Base-by-base conservation (phyloP, 1,284 basidiomycete genomes). In the Lentinula novae-zelandiae region DNA sequence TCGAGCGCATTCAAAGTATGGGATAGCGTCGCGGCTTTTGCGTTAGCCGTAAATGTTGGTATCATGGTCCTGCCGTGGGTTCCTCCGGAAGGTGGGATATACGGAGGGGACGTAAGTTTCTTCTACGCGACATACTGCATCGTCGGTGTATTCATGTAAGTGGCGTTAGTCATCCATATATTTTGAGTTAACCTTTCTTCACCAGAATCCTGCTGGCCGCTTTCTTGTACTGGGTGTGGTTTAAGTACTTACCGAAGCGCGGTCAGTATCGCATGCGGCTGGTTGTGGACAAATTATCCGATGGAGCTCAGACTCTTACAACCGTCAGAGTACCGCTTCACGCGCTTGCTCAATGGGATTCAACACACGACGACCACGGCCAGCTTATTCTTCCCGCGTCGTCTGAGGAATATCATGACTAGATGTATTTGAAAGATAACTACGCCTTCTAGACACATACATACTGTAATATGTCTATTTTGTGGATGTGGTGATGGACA, bases 11-110 rank as follows among this genome's bases (percentile, higher is more conserved):
- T 75, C 6, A 79, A 77, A 75, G 49, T 50, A 10, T 50, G 75
- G 76, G 58, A 62, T 66, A 5, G 75, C 77, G n/a, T 67, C 82
- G 61, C 69, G 74, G 51, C 33, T 17, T 71, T 81, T 51, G 58
- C 72, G 0, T 67, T 76, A 62, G 70, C 72, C n/a, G 67, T 79
- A 13, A 76, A 76, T 49, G 62, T 76, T 12, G 79, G 78, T 65
- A 67, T 82, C 13, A 73, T 82, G 44, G 69, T 79, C 54, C 75
- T 82, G 65, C 80, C 81, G 5, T 82, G 78, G 78, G 73, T 77
- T 13, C 72, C 71, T 5, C 73, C 73, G 7, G 61, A 63, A 39
- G 70, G 71, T 7, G 74, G 75, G 10, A 71, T 74, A 42, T 67
- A 75, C 52, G 73, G 63, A 31, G 75, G 75, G n/a, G 75, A 76